These are phyloP conservation scores for Paradendryphiella salina DNA, from an alignment of 2,329 filamentous ascomycete genomes.

Conservation along the genomic window DNA sequence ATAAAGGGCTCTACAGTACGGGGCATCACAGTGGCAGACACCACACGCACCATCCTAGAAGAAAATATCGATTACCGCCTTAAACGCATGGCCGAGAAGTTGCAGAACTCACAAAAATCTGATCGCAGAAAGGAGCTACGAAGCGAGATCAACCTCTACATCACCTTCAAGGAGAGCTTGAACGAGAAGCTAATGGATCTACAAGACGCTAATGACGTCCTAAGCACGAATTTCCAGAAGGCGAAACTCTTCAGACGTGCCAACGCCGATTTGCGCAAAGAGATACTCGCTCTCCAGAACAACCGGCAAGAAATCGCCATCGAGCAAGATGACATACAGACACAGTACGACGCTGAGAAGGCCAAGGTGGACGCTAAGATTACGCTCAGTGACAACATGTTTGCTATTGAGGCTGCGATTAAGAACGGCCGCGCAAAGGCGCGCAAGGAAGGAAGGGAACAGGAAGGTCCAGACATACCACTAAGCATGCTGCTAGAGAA, in stretches of 20 bases:
- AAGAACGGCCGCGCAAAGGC: conserved; percentile 41
- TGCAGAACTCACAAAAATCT: conserved; percentile 47
- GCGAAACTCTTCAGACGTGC: conserved; percentile 51
- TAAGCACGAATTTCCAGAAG: conserved; percentile 52
- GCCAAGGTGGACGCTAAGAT: conserved; percentile 31
- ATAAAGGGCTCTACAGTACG: conserved; percentile 43
- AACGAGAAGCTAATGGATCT: conserved; percentile 56
- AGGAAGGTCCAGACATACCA: conserved; percentile 40
- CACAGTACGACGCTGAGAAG: conserved; percentile 33
- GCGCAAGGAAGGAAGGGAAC: conserved; percentile 32
- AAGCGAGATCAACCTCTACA: conserved; percentile 53
- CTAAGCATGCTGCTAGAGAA: conserved; percentile 39
- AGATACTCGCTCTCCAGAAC: conserved; percentile 54
- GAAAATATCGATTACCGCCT: conserved; percentile 55
- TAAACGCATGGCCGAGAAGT: conserved; percentile 46
- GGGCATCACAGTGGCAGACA: conserved; percentile 56
- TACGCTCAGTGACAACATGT: conserved; percentile 38
- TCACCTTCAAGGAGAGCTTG: conserved; percentile 54
- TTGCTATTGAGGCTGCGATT: conserved; percentile 45
- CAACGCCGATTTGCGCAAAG: conserved; percentile 52
- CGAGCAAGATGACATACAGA: conserved; percentile 54
- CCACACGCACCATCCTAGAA: conserved; percentile 56
- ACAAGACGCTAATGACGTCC: conserved; percentile 57
- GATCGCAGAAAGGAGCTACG: conserved; percentile 47
- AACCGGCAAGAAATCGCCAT: conserved; percentile 55